Evolutionary conservation across 805 yeast genomes (phyloP), one percentile per base, ranked within the genome.

Genomic region (Wickerhamomyces canadensis): DNA sequence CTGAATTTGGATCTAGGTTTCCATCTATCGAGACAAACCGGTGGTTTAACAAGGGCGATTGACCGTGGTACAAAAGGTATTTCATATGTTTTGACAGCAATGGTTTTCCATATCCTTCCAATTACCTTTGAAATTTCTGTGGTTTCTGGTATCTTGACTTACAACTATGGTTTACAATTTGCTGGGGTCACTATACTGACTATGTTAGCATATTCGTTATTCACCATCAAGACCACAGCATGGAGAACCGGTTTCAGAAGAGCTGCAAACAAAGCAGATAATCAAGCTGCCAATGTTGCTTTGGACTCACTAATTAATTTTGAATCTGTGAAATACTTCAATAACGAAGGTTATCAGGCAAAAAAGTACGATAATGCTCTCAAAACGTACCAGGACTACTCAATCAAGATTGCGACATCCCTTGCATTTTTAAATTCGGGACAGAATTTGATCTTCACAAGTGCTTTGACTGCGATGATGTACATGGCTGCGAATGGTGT

Each of bases 31-130:
- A 71, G 89, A 48, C 98, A 93, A 59, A 93, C 98, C 0, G 98
- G 98, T 47, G 98, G 96, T 0, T 62, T 93, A 24, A 91, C 97
- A 0, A 70, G 98, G 43, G 98, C 98, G 2, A 93, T 93, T 52
- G 98, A 93, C 54, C 70, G 98, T 46, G 98, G 98, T 59, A 91
- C 98, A 1, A 91, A 93, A 52, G 98, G 98, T 65, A 91, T 93
- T 37, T 81, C 94, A 11, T 89, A 84, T 51, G 97, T 93, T 5
- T 66, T 93, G 33, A 78, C 85, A 26, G 96, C 98, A 3, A 85
- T 91, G 95, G 96, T 93, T n/a, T 91, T 93, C 67, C 98, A 93
- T 58, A 89, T 93, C 26, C 67, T 91, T 24, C 98, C 98, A 8
- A 84, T 91, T 28, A 72, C 94, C 4, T 84, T 93, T 56, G 98